phyloP scores from a whole-genome alignment of 371 early-diverging fungal genomes.

The Mucor saturninus region DNA sequence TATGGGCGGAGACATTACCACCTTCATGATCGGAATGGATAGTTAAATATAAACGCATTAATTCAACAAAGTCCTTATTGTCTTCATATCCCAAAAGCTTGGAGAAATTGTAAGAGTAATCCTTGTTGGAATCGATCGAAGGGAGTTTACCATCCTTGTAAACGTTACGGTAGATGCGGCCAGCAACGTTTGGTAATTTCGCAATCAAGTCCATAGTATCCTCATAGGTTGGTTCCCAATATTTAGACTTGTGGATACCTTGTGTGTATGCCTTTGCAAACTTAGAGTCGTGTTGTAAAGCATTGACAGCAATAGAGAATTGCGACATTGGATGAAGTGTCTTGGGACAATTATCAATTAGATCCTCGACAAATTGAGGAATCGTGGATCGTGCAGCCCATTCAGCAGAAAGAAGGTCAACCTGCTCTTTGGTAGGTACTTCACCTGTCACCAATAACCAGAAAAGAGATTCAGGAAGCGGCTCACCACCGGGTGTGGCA shows the following conservation, averaged over 20 bases:
- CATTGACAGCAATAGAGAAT: constrained; percentile 94
- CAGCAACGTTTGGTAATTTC: constrained; percentile 95
- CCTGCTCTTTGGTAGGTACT: constrained; percentile 93
- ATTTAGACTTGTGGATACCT: constrained; percentile 92
- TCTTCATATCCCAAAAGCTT: constrained; percentile 89
- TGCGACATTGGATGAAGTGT: constrained; percentile 99
- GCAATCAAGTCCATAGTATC: constrained; percentile 98
- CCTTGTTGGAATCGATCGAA: constrained; percentile 80
- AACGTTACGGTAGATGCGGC: constrained; percentile 98
- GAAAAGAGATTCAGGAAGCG: constrained; percentile 97
- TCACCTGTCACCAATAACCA: constrained; percentile 98
- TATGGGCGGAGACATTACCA: constrained; percentile 96
- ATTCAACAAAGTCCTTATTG: constrained; percentile 90
- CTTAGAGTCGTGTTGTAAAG: constrained; percentile 92
- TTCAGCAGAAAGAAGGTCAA: constrained; percentile 88
- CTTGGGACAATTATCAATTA: constrained; percentile 96
- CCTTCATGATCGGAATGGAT: constrained; percentile 99
- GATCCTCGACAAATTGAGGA: constrained; percentile 92
- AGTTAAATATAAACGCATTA: constrained; percentile 97
- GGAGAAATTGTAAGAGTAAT: constrained; percentile 96
- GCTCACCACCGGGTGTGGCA: constrained; percentile 88
- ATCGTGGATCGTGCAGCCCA: constrained; percentile 93
- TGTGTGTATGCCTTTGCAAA: constrained; percentile 96
- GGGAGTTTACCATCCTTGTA: constrained; percentile 96
- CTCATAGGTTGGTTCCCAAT: constrained; percentile 97